Conservation (phyloP, 176 grass and related monocot genomes). For the Paspalum vaginatum region DNA sequence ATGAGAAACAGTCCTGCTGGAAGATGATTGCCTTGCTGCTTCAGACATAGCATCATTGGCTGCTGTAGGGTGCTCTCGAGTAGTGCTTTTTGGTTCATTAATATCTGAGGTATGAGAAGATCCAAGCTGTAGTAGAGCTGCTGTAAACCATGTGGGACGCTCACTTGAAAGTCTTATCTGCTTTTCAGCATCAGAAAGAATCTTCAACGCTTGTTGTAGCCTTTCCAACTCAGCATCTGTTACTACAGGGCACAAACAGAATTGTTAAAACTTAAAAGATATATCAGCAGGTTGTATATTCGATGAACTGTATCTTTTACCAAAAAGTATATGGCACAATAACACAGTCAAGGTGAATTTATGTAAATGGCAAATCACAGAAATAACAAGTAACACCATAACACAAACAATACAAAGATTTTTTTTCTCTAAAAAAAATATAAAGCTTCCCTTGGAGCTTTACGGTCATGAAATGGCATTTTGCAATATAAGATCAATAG, state of each 20-base stretch:
- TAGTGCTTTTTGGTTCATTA: conserved; percentile 44
- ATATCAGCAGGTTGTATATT: background rate
- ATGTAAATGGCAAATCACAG: background rate
- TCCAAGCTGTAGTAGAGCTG: conserved; percentile 78
- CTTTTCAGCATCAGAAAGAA: conserved; percentile 91
- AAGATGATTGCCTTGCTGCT: conserved; percentile 36
- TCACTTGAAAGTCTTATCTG: conserved; percentile 85
- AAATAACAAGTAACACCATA: background rate
- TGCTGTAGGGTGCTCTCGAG: conserved; percentile 46
- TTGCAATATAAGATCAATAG: background rate
- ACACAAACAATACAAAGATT: background rate
- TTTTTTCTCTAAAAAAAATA: background rate
- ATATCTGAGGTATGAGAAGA: conserved; percentile 58
- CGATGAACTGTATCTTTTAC: background rate
- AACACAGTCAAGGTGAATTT: background rate
- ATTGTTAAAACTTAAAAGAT: background rate
- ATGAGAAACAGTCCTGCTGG: conserved; percentile 39
- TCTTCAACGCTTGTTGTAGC: conserved; percentile 80
- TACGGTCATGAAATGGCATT: background rate
- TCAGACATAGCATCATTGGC: conserved; percentile 47
- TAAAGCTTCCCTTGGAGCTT: background rate
- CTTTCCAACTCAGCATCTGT: conserved; percentile 77
- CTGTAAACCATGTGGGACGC: conserved; percentile 81
- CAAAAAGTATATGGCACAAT: background rate
- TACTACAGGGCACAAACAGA: conserved; percentile 51